Evolutionary conservation across 2,329 filamentous ascomycete species (phyloP).

Genomic region (Chrysoporthe puriensis): DNA sequence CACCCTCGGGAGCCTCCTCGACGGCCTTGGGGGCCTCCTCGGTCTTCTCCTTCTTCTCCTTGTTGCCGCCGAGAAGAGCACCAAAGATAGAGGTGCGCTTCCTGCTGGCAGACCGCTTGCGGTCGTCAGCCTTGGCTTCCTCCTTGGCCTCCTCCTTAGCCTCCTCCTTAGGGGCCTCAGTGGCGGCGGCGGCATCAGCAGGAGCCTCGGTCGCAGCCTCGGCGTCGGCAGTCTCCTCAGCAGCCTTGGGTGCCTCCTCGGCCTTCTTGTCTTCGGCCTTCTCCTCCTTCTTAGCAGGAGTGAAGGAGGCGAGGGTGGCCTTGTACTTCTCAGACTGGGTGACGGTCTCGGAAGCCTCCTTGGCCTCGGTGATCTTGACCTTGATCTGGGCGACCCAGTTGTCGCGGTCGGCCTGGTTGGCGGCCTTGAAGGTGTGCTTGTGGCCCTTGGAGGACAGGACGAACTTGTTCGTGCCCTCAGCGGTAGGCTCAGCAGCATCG

Average conservation of each 20-base stretch:
- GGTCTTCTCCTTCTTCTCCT: conserved; percentile 50
- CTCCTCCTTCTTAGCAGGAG: conserved; percentile 55
- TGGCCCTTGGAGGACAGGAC: conserved; percentile 81
- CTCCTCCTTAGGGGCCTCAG: conserved; percentile 34
- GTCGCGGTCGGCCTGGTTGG: conserved; percentile 76
- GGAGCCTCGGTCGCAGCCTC: conserved; percentile 37
- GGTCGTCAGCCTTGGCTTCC: conserved; percentile 55
- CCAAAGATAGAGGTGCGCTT: conserved; percentile 70
- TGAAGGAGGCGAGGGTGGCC: conserved; percentile 73
- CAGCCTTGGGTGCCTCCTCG: conserved; percentile 41
- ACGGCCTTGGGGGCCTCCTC: conserved; percentile 45
- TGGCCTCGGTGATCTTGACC: conserved; percentile 81
- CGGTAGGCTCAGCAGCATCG: conserved; percentile 70
- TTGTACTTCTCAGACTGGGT: conserved; percentile 87
- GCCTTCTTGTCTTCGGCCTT: conserved; percentile 42
- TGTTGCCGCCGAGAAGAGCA: conserved; percentile 60
- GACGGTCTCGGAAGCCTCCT: conserved; percentile 74
- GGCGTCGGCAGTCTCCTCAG: conserved; percentile 37
- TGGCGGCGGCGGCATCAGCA: conserved; percentile 40
- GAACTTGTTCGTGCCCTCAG: conserved; percentile 81
- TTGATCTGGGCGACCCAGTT: conserved; percentile 89
- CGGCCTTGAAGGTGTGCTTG: conserved; percentile 93
- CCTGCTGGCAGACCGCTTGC: conserved; percentile 66
- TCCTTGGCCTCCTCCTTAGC: conserved; percentile 40
- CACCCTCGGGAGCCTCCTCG: conserved; percentile 33